Evolutionary conservation across 805 yeast genomes (phyloP).

Genomic region (Peterozyma toletana): DNA sequence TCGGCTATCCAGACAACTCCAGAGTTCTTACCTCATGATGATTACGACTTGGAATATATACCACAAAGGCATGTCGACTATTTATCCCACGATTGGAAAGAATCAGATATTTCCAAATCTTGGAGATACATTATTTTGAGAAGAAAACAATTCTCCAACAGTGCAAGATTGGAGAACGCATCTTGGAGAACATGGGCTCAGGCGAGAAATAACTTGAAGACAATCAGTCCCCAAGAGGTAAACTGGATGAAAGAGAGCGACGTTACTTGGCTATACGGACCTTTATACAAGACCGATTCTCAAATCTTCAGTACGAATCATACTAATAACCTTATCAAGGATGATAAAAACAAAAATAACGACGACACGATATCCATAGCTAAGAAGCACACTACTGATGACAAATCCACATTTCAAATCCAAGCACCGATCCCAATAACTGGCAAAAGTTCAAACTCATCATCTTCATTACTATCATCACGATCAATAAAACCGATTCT

Average conservation of each 20-base stretch:
- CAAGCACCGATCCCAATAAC: too few species aligned
- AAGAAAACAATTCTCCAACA: constrained; percentile 77
- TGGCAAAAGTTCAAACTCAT: too few species aligned
- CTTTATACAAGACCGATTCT: constrained; percentile 32
- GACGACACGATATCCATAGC: too few species aligned
- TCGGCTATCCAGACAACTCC: constrained; percentile 3
- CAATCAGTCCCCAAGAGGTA: constrained; percentile 85
- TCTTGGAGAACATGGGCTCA: constrained; percentile 98
- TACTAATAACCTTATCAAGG: not conserved
- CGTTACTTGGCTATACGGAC: constrained; percentile 98
- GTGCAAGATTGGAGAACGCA: constrained; percentile 76
- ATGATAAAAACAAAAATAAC: not conserved
- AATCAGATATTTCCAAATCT: constrained; percentile 83
- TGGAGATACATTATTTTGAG: constrained; percentile 89
- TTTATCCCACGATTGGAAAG: constrained; percentile 94
- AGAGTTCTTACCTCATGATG: constrained; percentile 62
- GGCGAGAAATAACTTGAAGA: constrained; percentile 58
- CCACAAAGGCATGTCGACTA: constrained; percentile 93
- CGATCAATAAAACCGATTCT: constrained; percentile 70
- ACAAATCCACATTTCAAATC: too few species aligned
- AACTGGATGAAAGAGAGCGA: constrained; percentile 98
- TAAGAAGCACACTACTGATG: too few species aligned
- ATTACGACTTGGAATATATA: constrained; percentile 68
- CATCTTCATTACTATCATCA: too few species aligned
- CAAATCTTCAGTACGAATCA: too few species aligned